phyloP scores from a whole-genome alignment of 352 stramenopile species.

The Pythium aphanidermatum region DNA sequence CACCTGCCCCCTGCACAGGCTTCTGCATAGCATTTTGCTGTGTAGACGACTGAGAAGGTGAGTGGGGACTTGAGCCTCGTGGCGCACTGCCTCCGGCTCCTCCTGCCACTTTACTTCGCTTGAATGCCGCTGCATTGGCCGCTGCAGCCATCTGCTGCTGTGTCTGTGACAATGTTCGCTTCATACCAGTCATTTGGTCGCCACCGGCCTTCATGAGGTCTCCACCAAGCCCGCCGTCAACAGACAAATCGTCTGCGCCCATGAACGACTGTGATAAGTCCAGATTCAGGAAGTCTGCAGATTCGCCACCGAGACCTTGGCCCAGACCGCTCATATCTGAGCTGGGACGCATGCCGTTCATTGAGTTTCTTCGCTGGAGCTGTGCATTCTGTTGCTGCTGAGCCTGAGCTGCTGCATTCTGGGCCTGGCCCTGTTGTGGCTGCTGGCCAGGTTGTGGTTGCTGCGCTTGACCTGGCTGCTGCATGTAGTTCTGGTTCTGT shows the following conservation, averaged over 20 bases:
- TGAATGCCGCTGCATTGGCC: conserved; percentile 74
- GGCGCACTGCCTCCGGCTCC: conserved; percentile 16
- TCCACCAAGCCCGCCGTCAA: conserved; percentile 14
- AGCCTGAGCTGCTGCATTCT: conserved; percentile 41
- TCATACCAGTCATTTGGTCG: conserved; percentile 37
- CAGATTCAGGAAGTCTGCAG: conserved; percentile 75
- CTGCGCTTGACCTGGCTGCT: conserved; percentile 44
- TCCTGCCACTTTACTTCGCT: conserved; percentile 65
- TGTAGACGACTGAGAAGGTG: conserved; percentile 34
- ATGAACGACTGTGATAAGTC: conserved; percentile 70
- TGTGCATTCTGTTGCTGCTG: conserved; percentile 41
- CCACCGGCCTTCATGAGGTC: conserved; percentile 33
- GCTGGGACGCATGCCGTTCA: conserved; percentile 44
- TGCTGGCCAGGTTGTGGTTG: conserved; percentile 14
- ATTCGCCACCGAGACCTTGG: conserved; percentile 38
- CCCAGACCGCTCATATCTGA: conserved; percentile 43
- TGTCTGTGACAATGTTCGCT: conserved; percentile 70
- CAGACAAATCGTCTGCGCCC: conserved; percentile 44
- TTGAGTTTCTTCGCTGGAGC: conserved; percentile 32
- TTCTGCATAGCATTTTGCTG: conserved; percentile 59
- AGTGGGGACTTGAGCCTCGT: conserved; percentile 37
- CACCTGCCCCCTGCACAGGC: conserved; percentile 51
- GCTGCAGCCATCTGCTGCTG: conserved; percentile 80
- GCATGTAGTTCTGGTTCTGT: conserved; percentile 50
- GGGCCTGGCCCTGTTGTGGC: conserved; percentile 22